Conservation (phyloP, 352 stramenopile species). For the Globisporangium lucens region DNA sequence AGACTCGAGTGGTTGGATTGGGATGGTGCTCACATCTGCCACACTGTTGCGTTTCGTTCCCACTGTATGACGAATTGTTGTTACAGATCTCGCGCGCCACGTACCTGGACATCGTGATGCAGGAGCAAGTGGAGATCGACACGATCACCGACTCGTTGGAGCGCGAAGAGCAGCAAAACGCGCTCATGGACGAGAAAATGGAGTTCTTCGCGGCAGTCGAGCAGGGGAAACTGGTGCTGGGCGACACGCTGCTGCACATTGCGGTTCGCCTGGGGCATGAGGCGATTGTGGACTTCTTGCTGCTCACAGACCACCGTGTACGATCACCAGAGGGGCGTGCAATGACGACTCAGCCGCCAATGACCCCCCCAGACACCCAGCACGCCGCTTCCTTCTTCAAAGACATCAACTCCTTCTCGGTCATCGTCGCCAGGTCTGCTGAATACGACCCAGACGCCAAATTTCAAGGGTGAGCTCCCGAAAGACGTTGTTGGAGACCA, state of each 20-base stretch:
- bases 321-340: neutral
- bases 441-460: conserved; percentile 50
- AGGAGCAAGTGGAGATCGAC: conserved; percentile 54
- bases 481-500: conserved; percentile 37
- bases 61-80: neutral
- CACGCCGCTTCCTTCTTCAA: neutral
- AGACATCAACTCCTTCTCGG: neutral
- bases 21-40: neutral
- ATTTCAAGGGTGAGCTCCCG: conserved; percentile 62
- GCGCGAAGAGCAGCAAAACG: conserved; percentile 38
- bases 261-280: conserved; percentile 52
- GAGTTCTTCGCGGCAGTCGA: conserved; percentile 70
- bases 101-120: conserved; percentile 73
- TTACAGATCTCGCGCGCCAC: conserved; percentile 62
- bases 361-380: conserved; percentile 2
- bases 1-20: neutral
- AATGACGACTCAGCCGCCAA: neutral
- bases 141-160: conserved; percentile 58
- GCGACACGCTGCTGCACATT: conserved; percentile 73
- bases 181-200: conserved; percentile 73
- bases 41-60: neutral
- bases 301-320: conserved; percentile 46
- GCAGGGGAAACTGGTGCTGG: conserved; percentile 49
- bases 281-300: conserved; percentile 55
- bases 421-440: neutral